phyloP scores from a whole-genome alignment of 805 yeast species.

The Jamesozyma piceae region DNA sequence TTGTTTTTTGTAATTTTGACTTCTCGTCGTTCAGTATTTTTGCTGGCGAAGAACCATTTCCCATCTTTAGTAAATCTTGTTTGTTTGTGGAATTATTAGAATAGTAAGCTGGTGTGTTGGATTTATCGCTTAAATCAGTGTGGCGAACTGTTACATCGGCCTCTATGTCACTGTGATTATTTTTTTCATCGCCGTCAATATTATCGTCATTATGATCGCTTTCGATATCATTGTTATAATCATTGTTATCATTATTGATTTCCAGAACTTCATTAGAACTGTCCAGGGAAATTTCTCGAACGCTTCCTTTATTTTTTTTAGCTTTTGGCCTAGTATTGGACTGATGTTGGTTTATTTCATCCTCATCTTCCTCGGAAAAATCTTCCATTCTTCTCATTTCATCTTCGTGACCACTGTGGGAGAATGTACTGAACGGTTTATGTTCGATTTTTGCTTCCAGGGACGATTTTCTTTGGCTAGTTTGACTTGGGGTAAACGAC shows the following conservation, averaged over 20 bases:
- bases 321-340: neutral
- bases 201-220: neutral
- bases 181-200: neutral
- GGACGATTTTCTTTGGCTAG: constrained; percentile 19
- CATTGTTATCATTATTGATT: neutral
- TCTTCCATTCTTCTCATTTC: constrained; percentile 8
- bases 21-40: neutral
- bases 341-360: neutral
- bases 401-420: constrained; percentile 12
- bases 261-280: neutral
- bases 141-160: constrained; percentile 7
- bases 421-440: constrained; percentile 8
- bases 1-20: neutral
- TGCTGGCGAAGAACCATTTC: neutral
- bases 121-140: constrained; percentile 1
- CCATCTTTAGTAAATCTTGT: constrained; percentile 6
- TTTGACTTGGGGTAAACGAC: neutral
- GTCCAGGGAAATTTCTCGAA: neutral
- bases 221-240: neutral
- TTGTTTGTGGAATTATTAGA: constrained; percentile 4
- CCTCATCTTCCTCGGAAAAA: constrained; percentile 10
- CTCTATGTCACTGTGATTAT: neutral
- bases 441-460: constrained; percentile 18
- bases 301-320: neutral
- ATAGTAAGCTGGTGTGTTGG: neutral